Base-by-base conservation (phyloP, 768 basidiomycete species). In the Megacollybia marginata region DNA sequence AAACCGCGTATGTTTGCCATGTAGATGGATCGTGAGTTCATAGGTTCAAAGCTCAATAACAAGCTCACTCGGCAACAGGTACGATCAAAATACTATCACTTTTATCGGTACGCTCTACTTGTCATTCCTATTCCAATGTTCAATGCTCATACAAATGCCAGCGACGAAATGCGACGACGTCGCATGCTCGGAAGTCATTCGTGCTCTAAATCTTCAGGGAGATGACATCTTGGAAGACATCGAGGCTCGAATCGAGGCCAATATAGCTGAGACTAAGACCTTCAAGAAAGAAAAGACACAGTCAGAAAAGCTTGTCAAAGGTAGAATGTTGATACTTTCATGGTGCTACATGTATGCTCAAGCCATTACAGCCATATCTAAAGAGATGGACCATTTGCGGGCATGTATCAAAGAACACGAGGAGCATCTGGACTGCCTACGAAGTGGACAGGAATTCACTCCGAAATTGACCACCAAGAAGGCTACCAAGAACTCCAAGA, bases 81-180 rank as follows among this genome's bases (percentile, higher is more conserved):
- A 83, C 52, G 78, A 80, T 51, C 74, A 70, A 16, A 69, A 75
- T 51, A 67, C 78, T 11, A 80, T 83, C 50, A 82, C 81, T 1
- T 83, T 82, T 62, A 76, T 83, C 45, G 78, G 77, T 77, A 56
- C 10, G 68, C 53, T 23, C 5, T 6, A 33, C 2, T 13, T 33
- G 36, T 9, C 23, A 12, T 28, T 9, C n/a, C 16, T 35, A 1
- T 16, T 42, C 20, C 33, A 36, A 32, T 18, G 15, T 18, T 23
- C 13, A 9, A 38, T n/a, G 9, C 33, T 1, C 10, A 44, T 20
- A 38, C 33, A 48, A 48, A 48, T 36, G 48, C 9, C 51, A 79
- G 80, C 80, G 7, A 78, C 75, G 54, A 82, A 83, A 60, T 78
- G 78, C 49, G 82, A 83, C 48, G 82, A 83, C 53, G 73, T 83